Conservation (phyloP, 495 filamentous ascomycete genomes). For the Saxophila tyrrhenica region DNA sequence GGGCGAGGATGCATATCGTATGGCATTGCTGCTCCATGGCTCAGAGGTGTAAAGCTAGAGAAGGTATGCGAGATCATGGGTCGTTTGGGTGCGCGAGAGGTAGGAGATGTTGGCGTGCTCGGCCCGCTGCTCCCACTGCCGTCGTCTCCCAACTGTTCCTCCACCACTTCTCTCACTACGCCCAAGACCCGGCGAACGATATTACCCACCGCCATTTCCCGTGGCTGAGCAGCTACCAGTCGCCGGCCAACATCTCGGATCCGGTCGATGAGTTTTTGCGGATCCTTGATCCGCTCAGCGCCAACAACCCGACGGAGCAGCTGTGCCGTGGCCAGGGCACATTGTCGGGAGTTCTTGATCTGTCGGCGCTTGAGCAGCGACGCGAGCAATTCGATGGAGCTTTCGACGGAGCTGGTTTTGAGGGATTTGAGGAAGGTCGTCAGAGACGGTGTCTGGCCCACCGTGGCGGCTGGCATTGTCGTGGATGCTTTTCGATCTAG, state of each 20-base stretch:
- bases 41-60: slow-evolving; percentile 34
- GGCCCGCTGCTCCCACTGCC: slow-evolving; percentile 34
- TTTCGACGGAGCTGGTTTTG: slow-evolving; percentile 58
- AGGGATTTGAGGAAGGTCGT: slow-evolving; percentile 67
- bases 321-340: slow-evolving; percentile 80
- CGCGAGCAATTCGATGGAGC: slow-evolving; percentile 68
- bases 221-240: slow-evolving; percentile 68
- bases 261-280: slow-evolving; percentile 62
- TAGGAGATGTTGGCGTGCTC: neutral
- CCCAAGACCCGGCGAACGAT: slow-evolving; percentile 82
- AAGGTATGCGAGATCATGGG: slow-evolving; percentile 31
- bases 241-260: slow-evolving; percentile 64
- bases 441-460: slow-evolving; percentile 53
- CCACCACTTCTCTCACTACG: slow-evolving; percentile 80
- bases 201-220: slow-evolving; percentile 86
- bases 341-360: slow-evolving; percentile 73
- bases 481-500: neutral
- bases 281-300: slow-evolving; percentile 56
- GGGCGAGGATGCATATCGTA: slow-evolving; percentile 12
- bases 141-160: slow-evolving; percentile 48
- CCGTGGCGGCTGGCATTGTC: slow-evolving; percentile 40
- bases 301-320: slow-evolving; percentile 75
- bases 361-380: slow-evolving; percentile 85
- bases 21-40: slow-evolving; percentile 27
- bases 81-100: slow-evolving; percentile 16